Base-by-base conservation (phyloP, 169 alveolate species). In the Plasmodium relictum region DNA sequence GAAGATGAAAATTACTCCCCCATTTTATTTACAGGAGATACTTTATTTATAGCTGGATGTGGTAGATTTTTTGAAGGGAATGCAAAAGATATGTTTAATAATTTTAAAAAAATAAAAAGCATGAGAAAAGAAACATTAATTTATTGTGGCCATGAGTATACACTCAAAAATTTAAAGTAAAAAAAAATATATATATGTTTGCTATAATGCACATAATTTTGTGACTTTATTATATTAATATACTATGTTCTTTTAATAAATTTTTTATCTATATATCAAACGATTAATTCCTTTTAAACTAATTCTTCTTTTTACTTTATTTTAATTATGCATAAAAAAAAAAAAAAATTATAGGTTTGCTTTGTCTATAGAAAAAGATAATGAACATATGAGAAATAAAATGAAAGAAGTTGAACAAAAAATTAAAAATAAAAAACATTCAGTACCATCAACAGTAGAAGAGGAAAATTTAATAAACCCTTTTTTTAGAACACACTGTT, bases 111-210 rank as follows among this genome's bases (percentile, higher is more conserved):
- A 62, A 65, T 92, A 14, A 71, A 73, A 12, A 80, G 68, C n/a
- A 88, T 96, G 6, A 98, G 98, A 26, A 90, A 83, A 26, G 96
- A 97, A 58, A 97, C 99, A 10, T 94, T 93, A 65, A 93, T 98
- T 24, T 98, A 95, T 94, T 96, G 98, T 87, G 99, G 99, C 1
- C 99, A 98, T 78, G 99, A 98, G 62, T 98, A 98, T 91, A 93
- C 99, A 0, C 92, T 92, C 22, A 88, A 93, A 41, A 97, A 97
- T 80, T 88, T 96, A 48, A 71, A 94, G 94, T 95, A 70, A 68
- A 7, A 2, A 24, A 8, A 18, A 18, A 41, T n/a, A 22, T n/a
- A 37, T 44, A 44, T 65, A 24, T 39, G 31, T 65, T 31, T 31
- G 39, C 39, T 31, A 31, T 31, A 31, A 31, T 31, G 3, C 3